Percentiles rank a stretch among this genome's conserved stretches.
phyloP scores from a whole-genome alignment of 228 moss, liverwort and hornwort genomes.

The Sphagnum fallax region DNA sequence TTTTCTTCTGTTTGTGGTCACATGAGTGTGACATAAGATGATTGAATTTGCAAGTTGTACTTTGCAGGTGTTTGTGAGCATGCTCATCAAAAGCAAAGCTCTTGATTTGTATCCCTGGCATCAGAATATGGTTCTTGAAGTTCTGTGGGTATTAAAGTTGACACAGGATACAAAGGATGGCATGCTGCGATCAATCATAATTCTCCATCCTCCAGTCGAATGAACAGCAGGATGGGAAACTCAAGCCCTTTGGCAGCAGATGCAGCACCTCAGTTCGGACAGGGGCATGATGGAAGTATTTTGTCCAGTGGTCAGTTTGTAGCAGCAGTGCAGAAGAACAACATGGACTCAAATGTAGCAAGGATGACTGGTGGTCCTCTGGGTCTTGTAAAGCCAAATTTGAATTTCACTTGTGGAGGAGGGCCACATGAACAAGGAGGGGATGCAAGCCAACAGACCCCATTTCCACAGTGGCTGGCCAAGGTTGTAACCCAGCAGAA shows the following conservation, averaged over 20 bases:
- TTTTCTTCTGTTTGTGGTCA: background rate
- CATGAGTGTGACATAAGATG: too few species aligned
- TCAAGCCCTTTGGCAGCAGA: constrained; percentile 25
- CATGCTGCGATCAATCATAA: constrained; percentile 25
- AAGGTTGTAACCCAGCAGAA: constrained; percentile 50
- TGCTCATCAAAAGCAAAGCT: constrained; percentile 96
- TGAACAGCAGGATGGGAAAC: constrained; percentile 12
- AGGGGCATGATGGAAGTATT: constrained; percentile 49
- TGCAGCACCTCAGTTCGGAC: constrained; percentile 32
- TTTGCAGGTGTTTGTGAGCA: constrained; percentile 93
- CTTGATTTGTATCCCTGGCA: constrained; percentile 87
- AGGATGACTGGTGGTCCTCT: constrained; percentile 26
- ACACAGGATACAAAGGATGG: constrained; percentile 46
- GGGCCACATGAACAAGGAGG: constrained; percentile 23
- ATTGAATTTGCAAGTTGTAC: too few species aligned
- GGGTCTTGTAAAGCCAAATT: constrained; percentile 50
- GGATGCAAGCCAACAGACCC: constrained; percentile 44
- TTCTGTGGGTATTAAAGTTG: constrained; percentile 68
- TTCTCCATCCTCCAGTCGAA: constrained; percentile 30
- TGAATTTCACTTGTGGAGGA: constrained; percentile 19
- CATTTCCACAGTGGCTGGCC: constrained; percentile 64
- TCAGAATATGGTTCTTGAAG: constrained; percentile 93
- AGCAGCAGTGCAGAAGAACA: constrained; percentile 30
- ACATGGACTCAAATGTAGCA: constrained; percentile 29
- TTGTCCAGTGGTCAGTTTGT: constrained; percentile 53